phyloP scores from a whole-genome alignment of 495 filamentous ascomycete species.

The Aspergillus leporis region DNA sequence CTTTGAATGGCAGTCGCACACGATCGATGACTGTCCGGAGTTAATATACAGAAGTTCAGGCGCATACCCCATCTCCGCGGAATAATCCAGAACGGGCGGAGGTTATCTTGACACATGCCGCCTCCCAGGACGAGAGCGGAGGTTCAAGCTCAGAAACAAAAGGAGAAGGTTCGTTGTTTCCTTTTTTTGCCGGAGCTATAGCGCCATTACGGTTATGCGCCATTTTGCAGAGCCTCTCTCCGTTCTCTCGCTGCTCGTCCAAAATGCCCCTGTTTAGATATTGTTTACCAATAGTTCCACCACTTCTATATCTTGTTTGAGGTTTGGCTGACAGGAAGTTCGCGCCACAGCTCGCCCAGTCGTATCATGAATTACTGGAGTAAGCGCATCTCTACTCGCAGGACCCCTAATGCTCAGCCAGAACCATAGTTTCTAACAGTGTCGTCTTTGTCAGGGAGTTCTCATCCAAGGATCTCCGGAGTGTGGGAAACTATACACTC shows the following conservation, averaged over 20 bases:
- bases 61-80: constrained; percentile 14
- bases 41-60: constrained; percentile 7
- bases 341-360: constrained; percentile 79
- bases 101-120: constrained; percentile 53
- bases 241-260: not conserved
- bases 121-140: constrained; percentile 76
- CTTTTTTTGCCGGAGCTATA: not conserved
- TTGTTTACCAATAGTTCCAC: not conserved
- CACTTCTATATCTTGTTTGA: not conserved
- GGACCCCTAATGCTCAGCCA: not conserved
- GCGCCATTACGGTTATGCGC: not conserved
- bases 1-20: constrained; percentile 28
- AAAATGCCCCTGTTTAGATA: not conserved
- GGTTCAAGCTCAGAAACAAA: constrained; percentile 87
- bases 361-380: constrained; percentile 94
- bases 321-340: not conserved
- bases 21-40: constrained; percentile 4
- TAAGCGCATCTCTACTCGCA: constrained; percentile 47
- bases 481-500: constrained; percentile 91
- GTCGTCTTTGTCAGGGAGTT: constrained; percentile 69
- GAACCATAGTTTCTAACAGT: constrained; percentile 16
- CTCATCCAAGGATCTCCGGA: constrained; percentile 83
- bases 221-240: not conserved
- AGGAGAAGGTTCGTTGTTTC: constrained; percentile 73
- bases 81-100: constrained; percentile 29